Evolutionary conservation across 2,329 filamentous ascomycete genomes (phyloP), one percentile per base, ranked within the genome.

Genomic region (Thielaviopsis euricoi): DNA sequence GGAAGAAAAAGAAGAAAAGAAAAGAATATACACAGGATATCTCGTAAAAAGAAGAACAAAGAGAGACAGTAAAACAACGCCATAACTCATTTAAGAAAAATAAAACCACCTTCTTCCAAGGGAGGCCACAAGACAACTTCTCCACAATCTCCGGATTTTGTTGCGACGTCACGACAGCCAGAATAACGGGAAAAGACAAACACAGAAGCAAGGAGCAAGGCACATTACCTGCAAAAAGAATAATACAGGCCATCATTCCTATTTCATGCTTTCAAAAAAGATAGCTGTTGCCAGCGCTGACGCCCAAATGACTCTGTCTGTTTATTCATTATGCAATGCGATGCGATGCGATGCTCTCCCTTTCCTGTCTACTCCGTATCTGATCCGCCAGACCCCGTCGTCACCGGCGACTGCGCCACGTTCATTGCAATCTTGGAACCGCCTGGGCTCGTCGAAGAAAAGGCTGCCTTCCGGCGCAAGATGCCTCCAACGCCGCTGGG

Each of bases 351-450:
- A n/a, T n/a, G n/a, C n/a, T n/a, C n/a, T n/a, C 13, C 17, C 17
- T 15, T 43, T 15, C 37, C 15, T 43, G 15, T 46, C 40, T 58
- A 60, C 52, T 73, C 70, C 22, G 74, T 72, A 57, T 71, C 71
- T 26, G 70, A 70, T 60, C 69, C 66, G 51, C 68, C 61, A 49
- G 66, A 65, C 23, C 69, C 69, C 10, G 69, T 70, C 37, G 70
- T 71, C 65, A 71, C 74, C 25, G 75, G 63, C 33, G 71, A 69
- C 4, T 76, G 68, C 6, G 77, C 76, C 37, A 82, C 69, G 64
- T 75, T 81, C 63, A 82, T 82, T 57, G 78, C 72, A 64, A 82
- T 82, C 67, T 81, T 81, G 63, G 72, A 68, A 6, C 68, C 69
- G 37, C 69, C 68, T 43, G 68, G 70, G 23, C 70, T 72, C 6